A percentile compares a stretch with the other conserved stretches of the same genome.
Conservation (phyloP, 305 asterid genomes). For the Fraxinus greggii region DNA sequence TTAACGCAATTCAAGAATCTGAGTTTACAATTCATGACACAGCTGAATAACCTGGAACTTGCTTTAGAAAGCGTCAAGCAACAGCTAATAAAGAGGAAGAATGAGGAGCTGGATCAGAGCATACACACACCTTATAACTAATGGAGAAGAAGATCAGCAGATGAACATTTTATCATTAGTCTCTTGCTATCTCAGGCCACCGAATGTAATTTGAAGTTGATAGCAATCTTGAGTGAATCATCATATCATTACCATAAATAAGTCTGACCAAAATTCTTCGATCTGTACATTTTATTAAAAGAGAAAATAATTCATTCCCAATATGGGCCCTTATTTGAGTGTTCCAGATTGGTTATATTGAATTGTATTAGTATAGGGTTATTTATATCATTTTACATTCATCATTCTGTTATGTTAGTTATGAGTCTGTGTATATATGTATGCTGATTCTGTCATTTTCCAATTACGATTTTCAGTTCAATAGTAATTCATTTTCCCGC, state of each 20-base stretch:
- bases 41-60: constrained; percentile 61
- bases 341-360: neutral
- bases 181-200: neutral
- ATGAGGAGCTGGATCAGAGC: constrained; percentile 29
- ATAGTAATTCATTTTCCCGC: too few relatives aligned
- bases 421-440: too few relatives aligned
- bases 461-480: too few relatives aligned
- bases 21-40: constrained; percentile 25
- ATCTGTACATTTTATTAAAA: neutral
- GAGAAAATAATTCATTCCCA: neutral
- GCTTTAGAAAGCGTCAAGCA: constrained; percentile 66
- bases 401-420: too few relatives aligned
- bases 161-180: neutral
- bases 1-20: constrained; percentile 6
- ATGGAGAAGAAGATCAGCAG: neutral
- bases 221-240: neutral
- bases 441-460: too few relatives aligned
- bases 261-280: neutral
- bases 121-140: constrained; percentile 13
- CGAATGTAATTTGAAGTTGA: neutral
- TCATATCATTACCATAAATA: neutral
- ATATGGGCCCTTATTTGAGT: neutral
- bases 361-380: too few relatives aligned
- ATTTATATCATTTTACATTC: too few relatives aligned
- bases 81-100: constrained; percentile 42